Percentiles rank a stretch among this genome's conserved stretches.
Evolutionary conservation across 768 basidiomycete species (phyloP).

Genomic region (Boletus vinaceobasis): DNA sequence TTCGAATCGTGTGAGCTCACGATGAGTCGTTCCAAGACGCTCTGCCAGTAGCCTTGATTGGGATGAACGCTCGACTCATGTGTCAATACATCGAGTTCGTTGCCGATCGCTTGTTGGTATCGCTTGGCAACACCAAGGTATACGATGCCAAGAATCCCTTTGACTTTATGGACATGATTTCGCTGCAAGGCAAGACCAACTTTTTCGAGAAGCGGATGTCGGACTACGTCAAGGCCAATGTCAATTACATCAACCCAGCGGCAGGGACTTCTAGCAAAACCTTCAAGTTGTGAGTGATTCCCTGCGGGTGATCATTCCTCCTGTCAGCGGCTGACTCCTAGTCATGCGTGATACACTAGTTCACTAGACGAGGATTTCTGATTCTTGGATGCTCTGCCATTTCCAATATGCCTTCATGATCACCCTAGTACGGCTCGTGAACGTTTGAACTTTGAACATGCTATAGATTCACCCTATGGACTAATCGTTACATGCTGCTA

Average conservation of each 20-base stretch:
- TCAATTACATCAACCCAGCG: slow-evolving; percentile 33
- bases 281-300: slow-evolving; percentile 41
- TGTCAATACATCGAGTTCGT: slow-evolving; percentile 90
- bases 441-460: no score
- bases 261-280: slow-evolving; percentile 11
- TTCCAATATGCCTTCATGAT: no score
- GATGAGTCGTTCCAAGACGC: slow-evolving; percentile 59
- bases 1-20: not conserved
- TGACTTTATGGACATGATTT: slow-evolving; percentile 95
- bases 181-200: slow-evolving; percentile 93
- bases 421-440: no score
- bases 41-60: slow-evolving; percentile 80
- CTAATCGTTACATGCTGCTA: no score
- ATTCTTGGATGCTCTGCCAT: not conserved
- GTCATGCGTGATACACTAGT: slow-evolving; percentile 14
- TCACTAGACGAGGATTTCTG: slow-evolving; percentile 43
- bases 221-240: slow-evolving; percentile 69
- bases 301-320: not conserved
- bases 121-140: slow-evolving; percentile 77
- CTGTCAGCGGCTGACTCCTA: no score
- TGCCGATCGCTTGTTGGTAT: slow-evolving; percentile 81
- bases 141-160: slow-evolving; percentile 81
- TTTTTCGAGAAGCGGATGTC: slow-evolving; percentile 97
- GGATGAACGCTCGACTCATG: slow-evolving; percentile 92
- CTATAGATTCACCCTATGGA: no score